Percentiles rank a stretch among this genome's conserved stretches.
phyloP scores from a whole-genome alignment of 1,284 basidiomycete species.

The Trichosporon sp. region DNA sequence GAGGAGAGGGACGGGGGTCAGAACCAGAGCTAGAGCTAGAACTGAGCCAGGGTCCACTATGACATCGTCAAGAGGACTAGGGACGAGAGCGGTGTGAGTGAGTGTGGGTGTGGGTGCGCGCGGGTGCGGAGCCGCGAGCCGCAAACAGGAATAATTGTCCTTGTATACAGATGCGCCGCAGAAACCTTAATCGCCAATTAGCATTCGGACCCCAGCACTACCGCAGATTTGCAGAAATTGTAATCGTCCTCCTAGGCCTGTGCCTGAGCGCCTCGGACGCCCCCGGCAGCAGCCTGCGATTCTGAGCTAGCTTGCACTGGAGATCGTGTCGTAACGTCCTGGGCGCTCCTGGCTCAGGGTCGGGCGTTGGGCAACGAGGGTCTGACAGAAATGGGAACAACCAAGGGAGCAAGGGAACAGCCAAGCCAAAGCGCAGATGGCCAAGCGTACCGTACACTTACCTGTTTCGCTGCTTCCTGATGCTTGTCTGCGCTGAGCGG shows the following conservation, averaged over 20 bases:
- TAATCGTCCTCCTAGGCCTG: neutral
- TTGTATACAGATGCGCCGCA: conserved; percentile 2
- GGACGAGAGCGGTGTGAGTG: neutral
- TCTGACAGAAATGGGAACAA: neutral
- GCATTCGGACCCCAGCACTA: neutral
- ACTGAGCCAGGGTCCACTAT: conserved; percentile 5
- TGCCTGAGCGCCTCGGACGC: conserved; percentile 8
- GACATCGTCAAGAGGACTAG: conserved; percentile 1
- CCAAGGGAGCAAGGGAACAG: conserved; percentile 11
- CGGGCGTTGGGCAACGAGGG: neutral
- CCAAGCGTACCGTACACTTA: neutral
- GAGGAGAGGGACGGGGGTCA: neutral
- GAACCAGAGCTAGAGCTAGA: conserved; percentile 10
- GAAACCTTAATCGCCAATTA: conserved; percentile 3
- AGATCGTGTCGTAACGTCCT: conserved; percentile 9
- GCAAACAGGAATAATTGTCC: neutral
- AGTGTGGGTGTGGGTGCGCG: neutral
- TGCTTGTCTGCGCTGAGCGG: neutral
- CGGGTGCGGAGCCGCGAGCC: neutral
- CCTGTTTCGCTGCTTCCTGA: neutral
- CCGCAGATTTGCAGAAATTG: neutral
- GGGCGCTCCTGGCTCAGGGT: conserved; percentile 5
- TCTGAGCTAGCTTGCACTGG: neutral
- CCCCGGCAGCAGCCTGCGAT: neutral
- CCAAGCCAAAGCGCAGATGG: conserved; percentile 3